Base-by-base conservation (phyloP, 805 yeast species). In the Kazachstania kunashirensis region DNA sequence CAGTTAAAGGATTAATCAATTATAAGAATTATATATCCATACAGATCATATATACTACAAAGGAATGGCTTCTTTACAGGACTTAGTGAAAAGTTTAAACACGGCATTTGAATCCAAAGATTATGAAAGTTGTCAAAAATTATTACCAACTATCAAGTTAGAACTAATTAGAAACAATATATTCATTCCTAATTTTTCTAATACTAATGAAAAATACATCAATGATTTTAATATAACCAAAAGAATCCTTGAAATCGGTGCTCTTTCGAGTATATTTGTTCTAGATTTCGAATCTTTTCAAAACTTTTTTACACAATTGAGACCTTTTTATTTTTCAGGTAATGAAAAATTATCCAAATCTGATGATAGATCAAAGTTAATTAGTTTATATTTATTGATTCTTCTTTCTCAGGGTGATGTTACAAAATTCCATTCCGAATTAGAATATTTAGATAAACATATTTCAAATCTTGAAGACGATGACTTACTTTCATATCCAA, bases 391-490 rank as follows among this genome's bases (percentile, higher is more conserved):
- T 49, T 65, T 92, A 47, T 63, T 92, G 45, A 71, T 83, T 42
- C 63, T 88, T 42, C 70, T 92, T 43, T 76, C 95, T 6, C 80
- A 80, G 51, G 94, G 92, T 36, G 84, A 79, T 47, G 77, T 86
- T 29, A 84, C 94, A 11, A 76, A 76, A 56, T 92, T 89, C 65
- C 96, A 92, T 62, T 79, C 86, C 19, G 96, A 85, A 57, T 67
- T 89, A 43, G 96, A 89, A 59, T 67, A 66, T 40, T 69, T 86
- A 46, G 73, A 70, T 47, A 73, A 72, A 47, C 51, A 57, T 27
- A 46, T 63, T 19, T 44, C 50, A n/a, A 66, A 50, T 49, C 55
- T 57, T 43, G 89, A 84, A 47, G 66, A 69, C 24, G 95, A 84
- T 56, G 66, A 70, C 46, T 84, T 70, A 56, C 66, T 89, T 47